Base-by-base conservation (phyloP, 1,139 yeast genomes). In the Lodderomyces margitis region DNA sequence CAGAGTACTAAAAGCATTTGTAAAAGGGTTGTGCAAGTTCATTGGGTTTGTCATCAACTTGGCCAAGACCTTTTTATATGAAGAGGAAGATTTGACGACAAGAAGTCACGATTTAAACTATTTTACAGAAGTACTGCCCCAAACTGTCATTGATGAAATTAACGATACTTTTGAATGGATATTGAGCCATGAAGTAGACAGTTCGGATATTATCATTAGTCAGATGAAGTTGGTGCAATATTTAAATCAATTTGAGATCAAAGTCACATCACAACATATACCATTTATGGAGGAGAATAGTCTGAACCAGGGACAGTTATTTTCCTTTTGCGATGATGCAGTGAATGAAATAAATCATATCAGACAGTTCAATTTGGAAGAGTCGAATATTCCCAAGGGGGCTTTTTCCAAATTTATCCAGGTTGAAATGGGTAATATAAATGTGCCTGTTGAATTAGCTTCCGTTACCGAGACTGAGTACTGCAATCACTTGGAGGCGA, bases 41-140 rank as follows among this genome's bases (percentile, higher is more conserved):
- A 72, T 79, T 5, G 78, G 78, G 16, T 66, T 76, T 38, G 67
- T 75, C 5, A 54, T 75, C 3, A 58, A 62, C 7, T 60, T 82
- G 28, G 80, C 82, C 1, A 65, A 72, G 14, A 82, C 81, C n/a
- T 83, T 81, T 6, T 65, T 85, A 14, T 81, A 80, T 51, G 91
- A 84, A 52, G 92, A 85, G 53, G 94, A 85, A 54, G 94, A 85
- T 58, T 62, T 85, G 39, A 81, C 81, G 42, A 78, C 85, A 2
- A 75, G 83, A 48, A 67, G 70, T 10, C 78, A 83, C 83, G 80
- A 78, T 39, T 55, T 70, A 39, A 62, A 68, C 45, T 68, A 67
- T 41, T 58, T 70, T 39, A 45, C 46, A 21, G 59, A 55, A 19
- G 54, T 66, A 2, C 47, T 59, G n/a, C 41, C 59, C 1, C 57